Conservation (phyloP, 73 alveolate genomes). For the Paramecium biaurelia region DNA sequence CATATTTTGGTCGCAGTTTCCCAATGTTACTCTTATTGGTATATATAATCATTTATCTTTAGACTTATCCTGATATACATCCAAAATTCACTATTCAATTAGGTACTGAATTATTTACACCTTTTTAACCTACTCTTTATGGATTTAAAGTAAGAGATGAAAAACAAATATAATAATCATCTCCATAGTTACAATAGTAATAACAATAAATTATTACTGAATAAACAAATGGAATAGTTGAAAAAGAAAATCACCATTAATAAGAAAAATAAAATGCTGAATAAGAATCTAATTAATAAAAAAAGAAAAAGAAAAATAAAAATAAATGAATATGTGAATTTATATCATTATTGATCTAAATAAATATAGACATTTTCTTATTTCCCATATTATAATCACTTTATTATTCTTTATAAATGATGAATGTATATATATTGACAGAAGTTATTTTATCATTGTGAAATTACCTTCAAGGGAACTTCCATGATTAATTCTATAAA, state of each 20-base stretch:
- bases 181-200: neutral
- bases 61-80: conserved; percentile 52
- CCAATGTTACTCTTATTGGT: conserved; percentile 80
- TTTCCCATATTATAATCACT: neutral
- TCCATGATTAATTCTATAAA: too few species aligned
- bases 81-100: neutral
- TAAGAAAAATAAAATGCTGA: neutral
- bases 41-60: neutral
- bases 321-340: neutral
- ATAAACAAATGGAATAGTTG: neutral
- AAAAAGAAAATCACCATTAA: neutral
- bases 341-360: neutral
- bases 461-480: too few species aligned
- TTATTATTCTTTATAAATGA: neutral
- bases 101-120: conserved; percentile 1
- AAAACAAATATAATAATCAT: neutral
- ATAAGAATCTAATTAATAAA: neutral
- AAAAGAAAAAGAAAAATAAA: conserved; percentile 16
- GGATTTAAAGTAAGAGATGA: conserved; percentile 22
- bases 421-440: too few species aligned
- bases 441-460: too few species aligned
- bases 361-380: neutral
- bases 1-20: conserved; percentile 88
- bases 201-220: neutral
- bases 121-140: conserved; percentile 16